These are phyloP conservation scores for Penicillium capsulatum DNA, from an alignment of 2,329 filamentous ascomycete species.

Conservation along the genomic window DNA sequence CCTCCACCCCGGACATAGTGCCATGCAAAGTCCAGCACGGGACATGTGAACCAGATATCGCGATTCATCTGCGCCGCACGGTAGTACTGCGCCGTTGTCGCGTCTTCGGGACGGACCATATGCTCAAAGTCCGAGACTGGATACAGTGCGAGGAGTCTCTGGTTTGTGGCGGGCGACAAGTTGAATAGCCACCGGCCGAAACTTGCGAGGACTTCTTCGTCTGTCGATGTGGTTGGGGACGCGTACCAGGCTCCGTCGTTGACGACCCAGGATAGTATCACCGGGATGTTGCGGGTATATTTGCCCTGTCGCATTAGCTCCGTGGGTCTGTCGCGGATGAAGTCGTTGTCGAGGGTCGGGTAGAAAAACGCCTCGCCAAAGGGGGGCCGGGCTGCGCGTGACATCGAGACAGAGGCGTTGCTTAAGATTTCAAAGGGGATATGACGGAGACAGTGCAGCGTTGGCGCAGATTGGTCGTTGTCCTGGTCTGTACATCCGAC, in stretches of 20 bases:
- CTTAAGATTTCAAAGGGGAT: slow-evolving; percentile 15
- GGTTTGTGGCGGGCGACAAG: slow-evolving; percentile 12
- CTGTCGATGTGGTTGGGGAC: slow-evolving; percentile 8
- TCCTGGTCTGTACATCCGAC: slow-evolving; percentile 7
- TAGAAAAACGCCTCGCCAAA: slow-evolving; percentile 21
- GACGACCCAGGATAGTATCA: slow-evolving; percentile 19
- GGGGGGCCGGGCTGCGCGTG: slow-evolving; percentile 17
- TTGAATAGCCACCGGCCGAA: slow-evolving; percentile 15
- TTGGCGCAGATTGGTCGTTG: slow-evolving; percentile 8
- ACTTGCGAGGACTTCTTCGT: slow-evolving; percentile 16
- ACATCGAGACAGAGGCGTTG: slow-evolving; percentile 24
- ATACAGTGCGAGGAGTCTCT: slow-evolving; percentile 20
- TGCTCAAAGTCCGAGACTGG: slow-evolving; percentile 15
- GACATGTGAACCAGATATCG: slow-evolving; percentile 34
- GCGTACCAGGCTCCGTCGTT: slow-evolving; percentile 21
- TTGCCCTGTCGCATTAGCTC: slow-evolving; percentile 24
- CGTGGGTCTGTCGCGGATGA: slow-evolving; percentile 25
- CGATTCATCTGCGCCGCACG: slow-evolving; percentile 33
- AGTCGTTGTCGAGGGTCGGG: slow-evolving; percentile 25
- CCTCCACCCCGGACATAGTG: slow-evolving; percentile 26
- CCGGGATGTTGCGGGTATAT: slow-evolving; percentile 15
- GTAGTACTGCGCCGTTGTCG: slow-evolving; percentile 31
- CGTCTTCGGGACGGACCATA: slow-evolving; percentile 6
- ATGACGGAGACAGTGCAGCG: slow-evolving; percentile 19
- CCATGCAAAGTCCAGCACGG: slow-evolving; percentile 31